Evolutionary conservation across 257 asterid genomes (phyloP), one percentile per base, ranked within the genome.

Genomic region (Agastache rugosa): DNA sequence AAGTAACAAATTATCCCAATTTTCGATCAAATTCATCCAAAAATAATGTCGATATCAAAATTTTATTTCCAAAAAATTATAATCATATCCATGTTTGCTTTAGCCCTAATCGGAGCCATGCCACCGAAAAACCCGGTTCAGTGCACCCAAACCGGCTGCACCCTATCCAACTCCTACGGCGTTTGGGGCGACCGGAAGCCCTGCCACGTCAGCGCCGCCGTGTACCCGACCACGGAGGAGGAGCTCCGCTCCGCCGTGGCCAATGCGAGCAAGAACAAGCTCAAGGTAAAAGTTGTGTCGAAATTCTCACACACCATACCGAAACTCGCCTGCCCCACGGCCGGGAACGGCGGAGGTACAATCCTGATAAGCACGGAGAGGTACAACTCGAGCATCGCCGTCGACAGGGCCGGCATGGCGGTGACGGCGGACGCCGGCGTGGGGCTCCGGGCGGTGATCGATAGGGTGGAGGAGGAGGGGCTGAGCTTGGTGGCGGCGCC

Each of bases 251-350:
- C 59, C 11, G 90, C 86, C 50, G 87, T 93, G 15, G 96, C 96
- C 54, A 50, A 78, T 14, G 97, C 96, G 7, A 80, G 11, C 84
- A 82, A 71, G 75, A 87, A 81, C 12, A 80, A 70, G 20, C 77
- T 75, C 22, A 88, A 85, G 62, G 87, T 90, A 3, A 93, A 89
- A 79, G 86, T 79, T 0, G 93, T 91, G 19, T 88, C 96, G 4
- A 84, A 69, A 79, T 93, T 90, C 80, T 88, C 96, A 1, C 97
- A 93, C 77, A 88, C 92, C 0, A 93, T 93, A 6, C 98, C 98
- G 0, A 87, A 83, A 54, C 19, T 83, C 54, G 96, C 91, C 9
- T 91, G 98, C 78, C 96, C 96, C 3, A 0, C 77, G 1, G 15
- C 76, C 7, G 31, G 34, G 9, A 45, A 23, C 1, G 70, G 50